Conservation (phyloP, 2,329 filamentous ascomycete species). For the Fusarium setosum region DNA sequence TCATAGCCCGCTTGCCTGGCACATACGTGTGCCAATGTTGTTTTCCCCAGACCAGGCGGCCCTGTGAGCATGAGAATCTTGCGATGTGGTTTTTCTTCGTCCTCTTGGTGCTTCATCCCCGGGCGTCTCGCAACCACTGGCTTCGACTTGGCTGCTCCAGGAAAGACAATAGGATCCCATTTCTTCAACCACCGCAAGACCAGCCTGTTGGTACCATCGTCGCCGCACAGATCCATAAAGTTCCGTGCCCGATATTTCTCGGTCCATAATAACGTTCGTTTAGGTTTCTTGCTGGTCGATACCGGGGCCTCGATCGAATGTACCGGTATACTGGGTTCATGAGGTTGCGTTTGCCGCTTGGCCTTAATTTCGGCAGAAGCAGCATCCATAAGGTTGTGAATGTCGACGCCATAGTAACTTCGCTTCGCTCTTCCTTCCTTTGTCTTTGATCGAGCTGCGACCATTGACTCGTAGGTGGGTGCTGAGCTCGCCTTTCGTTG, state of each 20-base stretch:
- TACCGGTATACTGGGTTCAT: conserved; percentile 49
- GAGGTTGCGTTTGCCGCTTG: conserved; percentile 40
- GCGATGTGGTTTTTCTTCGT: conserved; percentile 81
- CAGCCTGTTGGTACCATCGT: conserved; percentile 90
- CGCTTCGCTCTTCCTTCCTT: conserved; percentile 76
- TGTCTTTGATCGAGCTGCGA: conserved; percentile 74
- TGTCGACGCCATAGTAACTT: conserved; percentile 92
- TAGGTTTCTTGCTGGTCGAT: conserved; percentile 52
- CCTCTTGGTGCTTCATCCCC: conserved; percentile 55
- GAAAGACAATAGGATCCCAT: conserved; percentile 95
- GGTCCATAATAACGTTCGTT: conserved; percentile 82
- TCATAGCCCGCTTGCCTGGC: conserved; percentile 96
- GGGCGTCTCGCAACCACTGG: conserved; percentile 56
- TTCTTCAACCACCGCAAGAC: conserved; percentile 94
- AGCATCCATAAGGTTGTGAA: conserved; percentile 83
- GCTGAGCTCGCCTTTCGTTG: conserved; percentile 60
- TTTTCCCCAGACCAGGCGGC: conserved; percentile 94
- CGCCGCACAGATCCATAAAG: conserved; percentile 93
- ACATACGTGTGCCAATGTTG: conserved; percentile 94
- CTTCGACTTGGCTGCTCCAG: conserved; percentile 74
- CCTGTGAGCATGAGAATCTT: conserved; percentile 93
- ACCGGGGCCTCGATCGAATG: conserved; percentile 55
- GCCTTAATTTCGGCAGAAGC: conserved; percentile 70
- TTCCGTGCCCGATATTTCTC: conserved; percentile 95
- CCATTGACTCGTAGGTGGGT: conserved; percentile 73